Evolutionary conservation across 2,329 filamentous ascomycete species (phyloP).

Genomic region (Hortaea sp.): DNA sequence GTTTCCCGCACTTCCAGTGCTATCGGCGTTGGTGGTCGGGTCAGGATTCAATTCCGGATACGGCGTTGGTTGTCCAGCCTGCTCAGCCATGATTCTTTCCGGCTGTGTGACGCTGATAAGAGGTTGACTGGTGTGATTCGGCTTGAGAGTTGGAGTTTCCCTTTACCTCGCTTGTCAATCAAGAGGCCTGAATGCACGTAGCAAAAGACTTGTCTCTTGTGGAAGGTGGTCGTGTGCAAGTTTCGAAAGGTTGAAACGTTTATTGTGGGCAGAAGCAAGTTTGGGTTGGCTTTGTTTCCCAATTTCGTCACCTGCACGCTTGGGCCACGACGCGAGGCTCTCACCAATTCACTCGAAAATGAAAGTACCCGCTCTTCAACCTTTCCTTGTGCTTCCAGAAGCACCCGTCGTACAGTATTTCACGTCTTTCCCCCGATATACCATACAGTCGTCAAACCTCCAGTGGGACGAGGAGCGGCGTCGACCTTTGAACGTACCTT

Average conservation of each 20-base stretch:
- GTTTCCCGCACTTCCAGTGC: background rate
- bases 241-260: background rate
- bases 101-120: background rate
- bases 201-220: too few species aligned
- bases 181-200: too few species aligned
- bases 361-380: too few species aligned
- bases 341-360: too few species aligned
- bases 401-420: too few species aligned
- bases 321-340: background rate
- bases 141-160: too few species aligned
- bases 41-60: background rate
- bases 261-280: background rate
- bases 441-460: too few species aligned
- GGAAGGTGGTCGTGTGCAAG: background rate
- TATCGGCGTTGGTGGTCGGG: background rate
- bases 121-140: background rate
- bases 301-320: background rate
- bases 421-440: too few species aligned
- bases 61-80: background rate
- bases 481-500: too few species aligned
- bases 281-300: background rate
- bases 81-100: background rate
- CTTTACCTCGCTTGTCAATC: too few species aligned
- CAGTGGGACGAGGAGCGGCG: too few species aligned
- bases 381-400: too few species aligned